Base-by-base conservation (phyloP, 2,329 filamentous ascomycete genomes). In the Trichoderma afroharzianum region DNA sequence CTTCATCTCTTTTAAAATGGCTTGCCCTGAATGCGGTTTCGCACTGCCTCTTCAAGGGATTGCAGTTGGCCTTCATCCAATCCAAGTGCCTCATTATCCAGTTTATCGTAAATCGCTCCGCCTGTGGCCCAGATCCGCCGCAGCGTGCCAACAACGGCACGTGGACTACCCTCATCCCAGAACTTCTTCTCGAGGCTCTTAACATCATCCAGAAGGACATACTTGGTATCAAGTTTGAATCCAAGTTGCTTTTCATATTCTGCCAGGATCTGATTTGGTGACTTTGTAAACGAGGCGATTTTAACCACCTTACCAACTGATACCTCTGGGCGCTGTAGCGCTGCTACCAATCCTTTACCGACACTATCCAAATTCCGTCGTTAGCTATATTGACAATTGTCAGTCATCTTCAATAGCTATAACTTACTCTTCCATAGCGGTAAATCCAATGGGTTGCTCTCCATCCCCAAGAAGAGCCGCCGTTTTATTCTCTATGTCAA, bases 61-160 rank as follows among this genome's bases (percentile, higher is more conserved):
- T 91, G 88, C 66, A 86, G 78, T 30, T 87, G 81, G 9, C 84
- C 84, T 4, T 83, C 83, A 7, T 78, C 75, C 12, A 87, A 47
- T 0, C 85, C 88, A 68, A 93, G 84, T 1, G 84, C 75, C 32
- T 83, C 85, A 75, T 94, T 93, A 77, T 93, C 91, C 69, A 89
- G 87, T 79, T 88, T 87, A 1, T 88, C 86, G 77, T 94, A 93
- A 59, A 93, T 78, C 0, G 92, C 94, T 1, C 90, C 90, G 0
- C 92, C 92, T 76, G 92, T 88, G 0, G 88, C 87, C 92, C 92
- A 94, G 64, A 94, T 94, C 21, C 92, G 82, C 59, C 89, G 83
- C 74, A 94, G 80, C 0, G 92, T 93, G 63, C 86, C 83, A 1
- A 82, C 74, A 0, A 88, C 88, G 0, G 89, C 90, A 21, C 77